Base-by-base conservation (phyloP, 2,329 filamentous ascomycete genomes). In the Colletotrichum falcatum region DNA sequence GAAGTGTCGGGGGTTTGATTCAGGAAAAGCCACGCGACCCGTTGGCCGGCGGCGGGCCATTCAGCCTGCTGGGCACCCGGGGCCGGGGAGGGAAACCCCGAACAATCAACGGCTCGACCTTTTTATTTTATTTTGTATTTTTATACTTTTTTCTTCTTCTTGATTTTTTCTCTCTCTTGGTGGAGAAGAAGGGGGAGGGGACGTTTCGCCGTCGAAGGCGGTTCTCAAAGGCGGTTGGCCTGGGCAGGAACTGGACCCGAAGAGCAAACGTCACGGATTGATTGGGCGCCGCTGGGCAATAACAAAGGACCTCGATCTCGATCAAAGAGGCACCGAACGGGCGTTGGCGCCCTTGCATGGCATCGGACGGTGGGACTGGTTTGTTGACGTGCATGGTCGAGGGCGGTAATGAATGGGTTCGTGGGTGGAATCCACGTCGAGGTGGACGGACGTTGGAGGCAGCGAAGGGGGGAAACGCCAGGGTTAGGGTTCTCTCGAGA, bases 1-100 rank as follows among this genome's bases (percentile, higher is more conserved):
- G 68, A 71, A 63, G 53, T 68, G 64, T 68, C 68, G 68, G 68
- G 59, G 7, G 30, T 71, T 71, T 67, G 58, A 59, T 63, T 67
- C 58, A 63, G 63, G 28, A n/a, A 35, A 42, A 8, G 63, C 51
- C 61, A 59, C 35, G 37, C 44, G 44, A 46, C 53, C 53, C 33
- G 37, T 58, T 18, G 58, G 35, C 44, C 53, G 53, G 49, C 61
- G 53, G 44, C 67, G 64, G 63, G 35, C 58, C 28, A 26, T 37
- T 53, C 58, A 59, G 53, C 37, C 37, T 55, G 33, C 44, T 59
- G 26, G 28, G 68, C 44, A 35, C 26, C 23, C n/a, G 53, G 42
- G 51, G 58, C 42, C 51, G 64, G 59, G 37, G 46, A 60, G 44
- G 44, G 12, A 53, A 44, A 68, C 23, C 26, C 59, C 37, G 23